Evolutionary conservation across 2,329 filamentous ascomycete species (phyloP).

Genomic region (Cercospora citrullina): DNA sequence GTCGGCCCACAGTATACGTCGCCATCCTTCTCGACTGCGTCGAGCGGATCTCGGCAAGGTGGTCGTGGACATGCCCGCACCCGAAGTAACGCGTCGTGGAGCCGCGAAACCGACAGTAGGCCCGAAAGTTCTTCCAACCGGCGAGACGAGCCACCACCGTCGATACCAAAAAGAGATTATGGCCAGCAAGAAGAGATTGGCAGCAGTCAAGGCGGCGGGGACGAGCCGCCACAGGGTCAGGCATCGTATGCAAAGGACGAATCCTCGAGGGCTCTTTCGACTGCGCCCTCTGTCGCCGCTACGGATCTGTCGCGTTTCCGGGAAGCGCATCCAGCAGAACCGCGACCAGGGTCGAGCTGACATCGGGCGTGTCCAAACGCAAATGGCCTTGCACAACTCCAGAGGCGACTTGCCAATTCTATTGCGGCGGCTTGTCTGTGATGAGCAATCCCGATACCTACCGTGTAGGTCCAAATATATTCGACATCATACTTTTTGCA

Average conservation of each 20-base stretch:
- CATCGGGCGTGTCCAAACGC: conserved; percentile 1
- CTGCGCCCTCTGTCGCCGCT: conserved; percentile 10
- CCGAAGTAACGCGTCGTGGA: conserved; percentile 61
- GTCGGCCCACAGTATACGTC: conserved; percentile 52
- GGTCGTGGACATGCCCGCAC: conserved; percentile 65
- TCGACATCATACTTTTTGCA: neutral
- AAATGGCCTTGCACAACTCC: neutral
- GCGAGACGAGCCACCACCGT: conserved; percentile 25
- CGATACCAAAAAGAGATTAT: conserved; percentile 3
- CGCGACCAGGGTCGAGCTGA: conserved; percentile 28
- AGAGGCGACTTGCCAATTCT: neutral
- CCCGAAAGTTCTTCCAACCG: conserved; percentile 24
- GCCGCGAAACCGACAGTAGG: conserved; percentile 27
- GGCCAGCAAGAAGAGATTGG: conserved; percentile 13
- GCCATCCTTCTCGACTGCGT: conserved; percentile 56
- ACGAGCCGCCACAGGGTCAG: conserved; percentile 13
- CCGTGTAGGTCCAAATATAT: neutral
- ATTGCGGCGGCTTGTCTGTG: neutral
- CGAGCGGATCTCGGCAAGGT: conserved; percentile 56
- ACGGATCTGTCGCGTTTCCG: conserved; percentile 14
- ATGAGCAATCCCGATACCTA: neutral
- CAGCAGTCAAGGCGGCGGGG: conserved; percentile 11
- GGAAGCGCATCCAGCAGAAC: conserved; percentile 22
- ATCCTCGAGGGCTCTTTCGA: conserved; percentile 13
- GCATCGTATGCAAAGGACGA: conserved; percentile 16